phyloP scores from a whole-genome alignment of 2,329 filamentous ascomycete genomes.

The Grosmannia serpens region DNA sequence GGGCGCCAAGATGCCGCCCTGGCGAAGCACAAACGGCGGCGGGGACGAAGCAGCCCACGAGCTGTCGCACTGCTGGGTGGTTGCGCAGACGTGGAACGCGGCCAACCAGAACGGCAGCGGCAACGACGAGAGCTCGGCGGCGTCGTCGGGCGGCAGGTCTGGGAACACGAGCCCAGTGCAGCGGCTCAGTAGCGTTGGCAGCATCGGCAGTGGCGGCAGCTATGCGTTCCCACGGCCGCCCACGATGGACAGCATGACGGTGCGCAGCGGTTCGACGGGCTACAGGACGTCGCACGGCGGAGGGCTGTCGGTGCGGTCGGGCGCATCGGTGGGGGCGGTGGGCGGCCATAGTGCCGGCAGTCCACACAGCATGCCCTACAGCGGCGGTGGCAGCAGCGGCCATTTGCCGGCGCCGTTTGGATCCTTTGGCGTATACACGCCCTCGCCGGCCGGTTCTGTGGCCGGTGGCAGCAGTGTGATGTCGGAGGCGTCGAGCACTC shows the following conservation, averaged over 20 bases:
- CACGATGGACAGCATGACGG: conserved; percentile 9
- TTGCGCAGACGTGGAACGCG: conserved; percentile 27
- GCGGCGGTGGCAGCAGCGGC: neutral
- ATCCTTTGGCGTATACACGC: conserved; percentile 12
- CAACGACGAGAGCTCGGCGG: conserved; percentile 16
- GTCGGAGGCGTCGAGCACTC: conserved; percentile 19
- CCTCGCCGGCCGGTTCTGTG: conserved; percentile 1
- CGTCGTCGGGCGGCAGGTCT: conserved; percentile 12
- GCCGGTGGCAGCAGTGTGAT: conserved; percentile 15
- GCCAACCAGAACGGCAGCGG: conserved; percentile 6
- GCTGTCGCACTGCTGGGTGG: conserved; percentile 41
- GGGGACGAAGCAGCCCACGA: conserved; percentile 33
- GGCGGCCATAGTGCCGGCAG: neutral
- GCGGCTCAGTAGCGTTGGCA: neutral
- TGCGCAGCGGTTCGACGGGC: conserved; percentile 10
- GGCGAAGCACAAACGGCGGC: conserved; percentile 30
- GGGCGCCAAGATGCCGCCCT: conserved; percentile 40
- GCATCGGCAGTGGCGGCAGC: neutral
- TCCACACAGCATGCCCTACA: neutral
- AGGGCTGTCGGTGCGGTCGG: conserved; percentile 15
- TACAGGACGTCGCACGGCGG: conserved; percentile 12
- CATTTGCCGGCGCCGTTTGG: conserved; percentile 3
- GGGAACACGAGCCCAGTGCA: conserved; percentile 15
- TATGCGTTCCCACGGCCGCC: conserved; percentile 18
- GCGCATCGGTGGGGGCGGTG: conserved; percentile 11